Evolutionary conservation across 306 rosid genomes (phyloP), one percentile per base, ranked within the genome.

Genomic region (Malus orientalis): DNA sequence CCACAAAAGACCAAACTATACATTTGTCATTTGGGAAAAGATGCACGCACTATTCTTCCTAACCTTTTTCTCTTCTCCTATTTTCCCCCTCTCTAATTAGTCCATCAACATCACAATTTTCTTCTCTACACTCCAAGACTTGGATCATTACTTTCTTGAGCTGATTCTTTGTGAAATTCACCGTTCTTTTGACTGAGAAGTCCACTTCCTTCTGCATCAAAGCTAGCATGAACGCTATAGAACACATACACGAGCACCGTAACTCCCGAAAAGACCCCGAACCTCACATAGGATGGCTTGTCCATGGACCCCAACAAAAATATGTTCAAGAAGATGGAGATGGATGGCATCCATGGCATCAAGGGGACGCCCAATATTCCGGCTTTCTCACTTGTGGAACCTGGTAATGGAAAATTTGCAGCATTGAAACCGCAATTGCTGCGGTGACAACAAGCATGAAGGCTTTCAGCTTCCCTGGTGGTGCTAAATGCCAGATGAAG

Each of bases 301-400:
- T 88, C 91, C 19, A 94, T 76, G 5, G 92, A 85, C 72, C 97
- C 97, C 40, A 94, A 69, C 74, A 94, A 66, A 76, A 94, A 94
- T 54, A 92, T 80, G 73, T 94, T 92, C 62, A 94, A 75, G 78
- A 94, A 92, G 25, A 94, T 90, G 23, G 98, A 94, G 3, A 84
- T 42, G 22, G 93, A 87, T 1, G 98, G 98, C 68, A 94, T 83
- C 98, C 97, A 94, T 14, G 98, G 98, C 98, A 94, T 94, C 64
- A 92, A 81, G 6, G 98, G 98, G 55, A 94, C 97, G 7, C 97
- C 98, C 98, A 92, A 64, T 86, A 89, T 79, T 94, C 91, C 0
- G 98, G 98, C 75, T 90, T 92, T 8, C 96, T 51, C 2, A 79
- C 93, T 60, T 92, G 98, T 32, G 94, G 96, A 76, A 89, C 93